phyloP scores from a whole-genome alignment of 2,329 filamentous ascomycete species.

The Trichoderma aggressivum region DNA sequence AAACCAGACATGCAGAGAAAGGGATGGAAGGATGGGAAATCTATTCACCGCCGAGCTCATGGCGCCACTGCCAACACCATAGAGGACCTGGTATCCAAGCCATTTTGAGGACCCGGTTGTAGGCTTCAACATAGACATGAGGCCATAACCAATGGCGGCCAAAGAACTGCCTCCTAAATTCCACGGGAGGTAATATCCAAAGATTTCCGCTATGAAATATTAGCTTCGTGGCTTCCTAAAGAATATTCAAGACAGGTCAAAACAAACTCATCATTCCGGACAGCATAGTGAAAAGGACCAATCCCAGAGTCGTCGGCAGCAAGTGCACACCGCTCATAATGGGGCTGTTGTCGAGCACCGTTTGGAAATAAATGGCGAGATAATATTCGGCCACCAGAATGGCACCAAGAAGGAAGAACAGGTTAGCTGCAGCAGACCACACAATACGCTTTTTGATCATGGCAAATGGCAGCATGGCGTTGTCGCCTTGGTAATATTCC shows the following conservation, averaged over 20 bases:
- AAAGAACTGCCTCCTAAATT: constrained; percentile 21
- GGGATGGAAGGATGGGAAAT: too few relatives aligned
- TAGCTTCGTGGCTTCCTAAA: background rate
- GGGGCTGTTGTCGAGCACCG: constrained; percentile 35
- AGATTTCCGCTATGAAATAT: constrained; percentile 42
- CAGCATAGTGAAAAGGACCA: constrained; percentile 28
- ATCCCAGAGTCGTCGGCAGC: constrained; percentile 29
- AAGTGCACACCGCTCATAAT: constrained; percentile 29
- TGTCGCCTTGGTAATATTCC: constrained; percentile 34
- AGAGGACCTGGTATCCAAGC: constrained; percentile 37
- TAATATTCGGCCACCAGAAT: constrained; percentile 34
- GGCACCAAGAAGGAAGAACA: background rate
- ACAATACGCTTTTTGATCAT: constrained; percentile 34
- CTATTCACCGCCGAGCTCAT: constrained; percentile 36
- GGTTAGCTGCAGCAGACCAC: background rate
- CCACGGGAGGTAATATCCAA: constrained; percentile 35
- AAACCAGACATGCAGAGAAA: background rate
- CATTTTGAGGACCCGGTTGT: constrained; percentile 23
- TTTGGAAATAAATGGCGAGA: constrained; percentile 51
- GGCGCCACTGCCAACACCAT: constrained; percentile 43
- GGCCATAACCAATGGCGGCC: constrained; percentile 36
- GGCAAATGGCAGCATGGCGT: constrained; percentile 39
- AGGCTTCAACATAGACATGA: constrained; percentile 38
- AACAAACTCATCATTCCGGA: constrained; percentile 27
- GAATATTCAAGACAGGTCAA: constrained; percentile 9